Conservation (phyloP, 2,329 filamentous ascomycete species). For the Tricladium varicosporioides region DNA sequence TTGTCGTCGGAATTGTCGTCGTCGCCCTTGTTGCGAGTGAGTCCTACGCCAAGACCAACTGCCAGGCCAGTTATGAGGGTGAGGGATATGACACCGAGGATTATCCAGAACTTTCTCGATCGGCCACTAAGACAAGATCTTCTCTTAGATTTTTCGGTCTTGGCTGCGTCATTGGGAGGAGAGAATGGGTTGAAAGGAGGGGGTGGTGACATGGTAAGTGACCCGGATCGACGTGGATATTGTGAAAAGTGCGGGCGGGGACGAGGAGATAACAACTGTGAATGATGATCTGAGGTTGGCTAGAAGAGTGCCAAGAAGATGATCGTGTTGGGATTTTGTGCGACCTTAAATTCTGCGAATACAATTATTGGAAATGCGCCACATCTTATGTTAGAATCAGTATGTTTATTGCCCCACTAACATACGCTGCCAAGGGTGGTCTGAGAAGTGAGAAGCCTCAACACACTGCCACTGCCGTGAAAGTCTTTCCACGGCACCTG, state of each 20-base stretch:
- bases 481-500: not conserved
- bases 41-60: conserved; percentile 54
- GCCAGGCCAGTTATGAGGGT: conserved; percentile 5
- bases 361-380: no score
- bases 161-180: not conserved
- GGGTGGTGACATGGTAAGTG: not conserved
- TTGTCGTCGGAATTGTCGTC: conserved; percentile 2
- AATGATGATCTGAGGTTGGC: not conserved
- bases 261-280: not conserved
- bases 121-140: not conserved
- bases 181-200: no score
- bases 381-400: no score
- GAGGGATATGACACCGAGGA: conserved; percentile 1
- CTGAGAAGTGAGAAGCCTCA: no score
- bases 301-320: no score
- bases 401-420: no score
- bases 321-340: no score
- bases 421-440: no score
- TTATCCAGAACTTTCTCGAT: conserved; percentile 5
- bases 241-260: not conserved
- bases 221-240: not conserved
- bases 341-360: no score
- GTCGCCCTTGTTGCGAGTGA: conserved; percentile 31
- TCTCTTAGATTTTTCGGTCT: not conserved
- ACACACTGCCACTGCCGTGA: not conserved